Conservation (phyloP, 1,139 yeast genomes). For the Pichia inconspicua region DNA sequence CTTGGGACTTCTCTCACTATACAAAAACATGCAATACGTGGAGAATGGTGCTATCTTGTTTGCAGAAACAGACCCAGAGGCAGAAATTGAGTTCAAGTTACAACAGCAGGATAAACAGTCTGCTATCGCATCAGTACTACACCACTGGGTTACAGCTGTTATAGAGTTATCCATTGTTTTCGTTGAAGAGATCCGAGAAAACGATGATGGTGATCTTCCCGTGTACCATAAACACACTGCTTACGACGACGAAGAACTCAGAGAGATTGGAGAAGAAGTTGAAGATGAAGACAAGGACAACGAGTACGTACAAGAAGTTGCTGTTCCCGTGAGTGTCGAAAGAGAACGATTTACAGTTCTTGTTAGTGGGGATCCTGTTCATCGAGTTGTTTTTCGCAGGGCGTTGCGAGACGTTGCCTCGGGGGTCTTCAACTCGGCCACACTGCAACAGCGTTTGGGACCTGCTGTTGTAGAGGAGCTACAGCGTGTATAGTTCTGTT, state of each 20-base stretch:
- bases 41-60: neutral
- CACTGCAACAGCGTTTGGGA: slow-evolving; percentile 1
- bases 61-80: neutral
- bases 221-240: slow-evolving; percentile 53
- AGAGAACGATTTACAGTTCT: slow-evolving; percentile 44
- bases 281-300: slow-evolving; percentile 23
- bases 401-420: slow-evolving; percentile 9
- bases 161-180: slow-evolving; percentile 50
- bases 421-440: neutral
- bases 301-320: slow-evolving; percentile 39
- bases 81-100: slow-evolving; percentile 22
- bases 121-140: slow-evolving; percentile 50
- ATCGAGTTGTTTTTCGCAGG: slow-evolving; percentile 40
- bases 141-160: slow-evolving; percentile 34
- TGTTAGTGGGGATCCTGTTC: slow-evolving; percentile 51
- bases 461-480: slow-evolving; percentile 2
- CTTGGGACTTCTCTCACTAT: slow-evolving; percentile 23
- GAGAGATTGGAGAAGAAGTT: slow-evolving; percentile 22
- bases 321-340: slow-evolving; percentile 41
- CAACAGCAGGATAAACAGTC: slow-evolving; percentile 35
- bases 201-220: slow-evolving; percentile 48
- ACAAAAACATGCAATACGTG: slow-evolving; percentile 11
- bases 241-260: slow-evolving; percentile 45
- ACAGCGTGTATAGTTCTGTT: neutral
- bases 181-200: slow-evolving; percentile 69